These are phyloP conservation scores for Jackrogersella multiformis DNA, from an alignment of 495 filamentous ascomycete genomes.

Conservation along the genomic window DNA sequence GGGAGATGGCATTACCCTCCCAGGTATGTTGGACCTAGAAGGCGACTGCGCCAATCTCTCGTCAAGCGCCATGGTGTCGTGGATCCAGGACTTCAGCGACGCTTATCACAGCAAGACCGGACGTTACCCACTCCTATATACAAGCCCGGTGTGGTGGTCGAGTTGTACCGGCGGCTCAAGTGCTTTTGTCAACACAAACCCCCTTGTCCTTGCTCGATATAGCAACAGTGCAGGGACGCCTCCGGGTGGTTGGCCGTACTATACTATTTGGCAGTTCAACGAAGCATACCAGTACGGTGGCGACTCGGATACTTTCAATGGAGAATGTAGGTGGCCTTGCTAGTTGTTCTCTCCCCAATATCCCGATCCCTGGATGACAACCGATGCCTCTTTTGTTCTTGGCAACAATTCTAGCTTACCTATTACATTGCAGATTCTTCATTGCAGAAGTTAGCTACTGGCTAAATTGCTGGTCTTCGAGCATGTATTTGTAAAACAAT, in stretches of 20 bases:
- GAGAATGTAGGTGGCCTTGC: conserved; percentile 40
- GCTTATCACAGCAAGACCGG: conserved; percentile 62
- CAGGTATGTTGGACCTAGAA: conserved; percentile 75
- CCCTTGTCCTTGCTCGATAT: conserved; percentile 68
- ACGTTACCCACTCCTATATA: conserved; percentile 69
- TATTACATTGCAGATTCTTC: conserved; percentile 9
- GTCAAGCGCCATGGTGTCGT: conserved; percentile 63
- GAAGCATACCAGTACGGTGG: conserved; percentile 59
- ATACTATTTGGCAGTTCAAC: conserved; percentile 70
- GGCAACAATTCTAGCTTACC: conserved; percentile 2
- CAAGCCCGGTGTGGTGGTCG: conserved; percentile 69
- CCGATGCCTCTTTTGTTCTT: background rate
- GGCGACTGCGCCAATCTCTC: conserved; percentile 65
- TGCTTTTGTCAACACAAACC: conserved; percentile 61
- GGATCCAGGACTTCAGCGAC: conserved; percentile 68
- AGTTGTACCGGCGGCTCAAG: conserved; percentile 67
- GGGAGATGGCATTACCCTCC: conserved; percentile 68
- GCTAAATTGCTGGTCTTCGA: background rate
- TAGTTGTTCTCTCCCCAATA: background rate
- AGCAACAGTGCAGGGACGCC: conserved; percentile 58
- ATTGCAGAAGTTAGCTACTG: conserved; percentile 24
- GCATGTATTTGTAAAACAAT: no score
- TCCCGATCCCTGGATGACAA: background rate
- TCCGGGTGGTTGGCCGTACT: conserved; percentile 67
- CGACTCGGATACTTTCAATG: conserved; percentile 64